Evolutionary conservation across 495 filamentous ascomycete species (phyloP).

Genomic region (Xanthoparmelia taractica): DNA sequence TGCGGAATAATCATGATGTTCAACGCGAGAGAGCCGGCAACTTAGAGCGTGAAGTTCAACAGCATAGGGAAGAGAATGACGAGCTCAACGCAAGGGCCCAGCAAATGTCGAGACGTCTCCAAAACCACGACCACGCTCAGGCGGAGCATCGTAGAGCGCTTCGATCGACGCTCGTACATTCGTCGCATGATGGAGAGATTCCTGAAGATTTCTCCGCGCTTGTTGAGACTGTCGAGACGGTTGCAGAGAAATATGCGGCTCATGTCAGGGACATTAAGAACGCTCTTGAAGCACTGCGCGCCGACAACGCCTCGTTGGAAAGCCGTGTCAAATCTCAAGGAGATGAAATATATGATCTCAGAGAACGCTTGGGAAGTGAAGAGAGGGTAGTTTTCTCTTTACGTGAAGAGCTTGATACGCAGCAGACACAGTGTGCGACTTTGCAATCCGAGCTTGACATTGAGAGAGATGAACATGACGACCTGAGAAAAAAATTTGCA

Average conservation of each 20-base stretch:
- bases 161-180: conserved; percentile 51
- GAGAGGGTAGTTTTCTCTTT: conserved; percentile 36
- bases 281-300: conserved; percentile 17
- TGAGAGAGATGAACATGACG: conserved; percentile 54
- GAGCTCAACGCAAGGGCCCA: conserved; percentile 40
- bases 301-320: conserved; percentile 44
- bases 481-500: conserved; percentile 59
- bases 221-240: conserved; percentile 54
- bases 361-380: conserved; percentile 41
- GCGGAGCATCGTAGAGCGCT: conserved; percentile 48
- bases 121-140: conserved; percentile 44
- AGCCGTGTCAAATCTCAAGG: conserved; percentile 41
- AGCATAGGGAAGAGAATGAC: conserved; percentile 44
- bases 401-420: conserved; percentile 42
- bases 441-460: conserved; percentile 59
- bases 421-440: conserved; percentile 48
- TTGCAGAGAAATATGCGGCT: conserved; percentile 37
- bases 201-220: conserved; percentile 54
- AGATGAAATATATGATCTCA: conserved; percentile 34
- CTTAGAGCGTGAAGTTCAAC: conserved; percentile 47
- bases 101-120: conserved; percentile 41
- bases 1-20: conserved; percentile 48
- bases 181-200: conserved; percentile 48
- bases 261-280: conserved; percentile 22
- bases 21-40: conserved; percentile 47